A percentile compares a stretch with the other conserved stretches of the same genome.
phyloP scores from a whole-genome alignment of 192 early-diverging fungal genomes.

The Rhizoclosmatium globosum region DNA sequence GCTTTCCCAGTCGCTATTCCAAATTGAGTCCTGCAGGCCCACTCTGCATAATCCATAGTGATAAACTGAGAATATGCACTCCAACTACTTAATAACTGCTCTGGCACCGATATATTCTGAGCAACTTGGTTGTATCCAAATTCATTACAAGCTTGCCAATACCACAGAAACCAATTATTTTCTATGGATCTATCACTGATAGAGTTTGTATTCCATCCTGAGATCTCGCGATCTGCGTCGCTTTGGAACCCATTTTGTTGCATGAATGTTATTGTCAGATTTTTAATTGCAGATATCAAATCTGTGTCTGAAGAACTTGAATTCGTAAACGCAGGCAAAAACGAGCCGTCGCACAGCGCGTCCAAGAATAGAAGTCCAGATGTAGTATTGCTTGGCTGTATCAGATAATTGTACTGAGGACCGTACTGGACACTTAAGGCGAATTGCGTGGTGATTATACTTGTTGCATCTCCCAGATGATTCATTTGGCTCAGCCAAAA shows the following conservation, averaged over 20 bases:
- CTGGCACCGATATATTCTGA: neutral
- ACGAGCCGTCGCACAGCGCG: constrained; percentile 13
- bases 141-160: constrained; percentile 27
- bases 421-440: constrained; percentile 23
- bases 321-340: constrained; percentile 13
- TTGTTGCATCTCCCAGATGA: neutral
- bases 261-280: neutral
- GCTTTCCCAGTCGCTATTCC: neutral
- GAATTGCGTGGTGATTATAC: constrained; percentile 2
- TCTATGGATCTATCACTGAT: neutral
- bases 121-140: constrained; percentile 30
- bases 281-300: constrained; percentile 2
- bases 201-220: neutral
- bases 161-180: constrained; percentile 22
- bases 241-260: neutral
- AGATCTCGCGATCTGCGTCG: neutral
- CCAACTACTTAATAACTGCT: constrained; percentile 12
- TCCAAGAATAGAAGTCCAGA: neutral
- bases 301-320: neutral
- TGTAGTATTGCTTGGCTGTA: constrained; percentile 3
- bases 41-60: neutral
- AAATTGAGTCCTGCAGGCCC: neutral
- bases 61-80: constrained; percentile 25
- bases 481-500: constrained; percentile 24
- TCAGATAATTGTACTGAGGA: constrained; percentile 12